Conservation (phyloP, 495 filamentous ascomycete genomes). For the Viridothelium virens region DNA sequence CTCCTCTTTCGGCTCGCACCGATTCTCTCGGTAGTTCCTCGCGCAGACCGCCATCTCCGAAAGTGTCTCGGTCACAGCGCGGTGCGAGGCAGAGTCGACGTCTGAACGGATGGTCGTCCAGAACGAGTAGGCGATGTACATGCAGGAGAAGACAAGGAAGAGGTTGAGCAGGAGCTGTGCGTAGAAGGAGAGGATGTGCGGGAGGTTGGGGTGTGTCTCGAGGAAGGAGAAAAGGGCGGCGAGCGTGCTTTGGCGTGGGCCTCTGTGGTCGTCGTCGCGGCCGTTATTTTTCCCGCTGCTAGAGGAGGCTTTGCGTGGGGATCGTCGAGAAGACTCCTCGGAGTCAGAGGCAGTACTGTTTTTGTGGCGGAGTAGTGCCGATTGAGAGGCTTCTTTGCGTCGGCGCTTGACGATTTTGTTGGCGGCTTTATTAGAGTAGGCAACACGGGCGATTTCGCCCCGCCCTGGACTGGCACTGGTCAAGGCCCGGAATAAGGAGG, state of each 20-base stretch:
- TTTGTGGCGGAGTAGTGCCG: constrained; percentile 28
- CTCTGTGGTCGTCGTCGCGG: constrained; percentile 7
- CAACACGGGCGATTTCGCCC: constrained; percentile 49
- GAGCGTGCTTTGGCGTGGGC: constrained; percentile 29
- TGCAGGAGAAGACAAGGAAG: constrained; percentile 54
- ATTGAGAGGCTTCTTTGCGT: constrained; percentile 31
- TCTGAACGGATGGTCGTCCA: constrained; percentile 65
- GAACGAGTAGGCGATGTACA: constrained; percentile 66
- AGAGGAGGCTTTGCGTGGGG: constrained; percentile 29
- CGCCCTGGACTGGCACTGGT: constrained; percentile 40
- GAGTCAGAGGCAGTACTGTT: constrained; percentile 53
- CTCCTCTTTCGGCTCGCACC: constrained; percentile 49
- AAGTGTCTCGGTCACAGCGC: constrained; percentile 55
- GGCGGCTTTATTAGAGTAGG: constrained; percentile 47
- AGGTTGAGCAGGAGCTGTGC: constrained; percentile 73
- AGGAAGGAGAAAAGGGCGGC: constrained; percentile 57
- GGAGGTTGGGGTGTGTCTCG: constrained; percentile 75
- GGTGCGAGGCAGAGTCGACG: constrained; percentile 60
- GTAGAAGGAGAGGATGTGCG: constrained; percentile 78
- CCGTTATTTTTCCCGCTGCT: constrained; percentile 15
- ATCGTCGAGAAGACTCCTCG: constrained; percentile 20
- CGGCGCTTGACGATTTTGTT: constrained; percentile 49
- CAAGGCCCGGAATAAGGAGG: constrained; percentile 17
- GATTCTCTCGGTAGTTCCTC: constrained; percentile 62
- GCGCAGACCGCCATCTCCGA: constrained; percentile 64